phyloP scores from a whole-genome alignment of 495 filamentous ascomycete genomes.

The Aspergillus egyptiacus region DNA sequence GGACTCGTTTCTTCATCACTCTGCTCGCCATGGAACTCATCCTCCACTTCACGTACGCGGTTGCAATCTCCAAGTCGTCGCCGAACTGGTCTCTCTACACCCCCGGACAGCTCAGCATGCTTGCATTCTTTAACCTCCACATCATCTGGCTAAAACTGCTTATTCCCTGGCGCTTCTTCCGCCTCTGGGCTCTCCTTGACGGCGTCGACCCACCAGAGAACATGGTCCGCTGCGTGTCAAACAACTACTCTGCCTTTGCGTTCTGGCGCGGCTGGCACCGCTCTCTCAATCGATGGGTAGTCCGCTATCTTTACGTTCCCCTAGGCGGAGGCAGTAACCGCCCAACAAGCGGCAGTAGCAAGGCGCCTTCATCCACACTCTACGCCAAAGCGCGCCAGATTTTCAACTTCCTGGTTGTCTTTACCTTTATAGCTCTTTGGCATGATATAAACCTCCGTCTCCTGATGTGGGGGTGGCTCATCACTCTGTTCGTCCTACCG shows the following conservation, averaged over 20 bases:
- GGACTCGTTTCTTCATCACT: conserved; percentile 69
- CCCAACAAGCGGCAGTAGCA: conserved; percentile 48
- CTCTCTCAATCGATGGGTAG: conserved; percentile 86
- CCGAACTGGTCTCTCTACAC: conserved; percentile 81
- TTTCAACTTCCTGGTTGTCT: conserved; percentile 75
- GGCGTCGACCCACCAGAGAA: conserved; percentile 95
- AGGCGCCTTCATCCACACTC: conserved; percentile 17
- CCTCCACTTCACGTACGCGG: conserved; percentile 88
- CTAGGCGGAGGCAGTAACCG: conserved; percentile 58
- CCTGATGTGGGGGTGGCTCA: conserved; percentile 93
- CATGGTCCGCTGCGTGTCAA: conserved; percentile 92
- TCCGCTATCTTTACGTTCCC: conserved; percentile 92
- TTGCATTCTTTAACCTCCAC: conserved; percentile 95
- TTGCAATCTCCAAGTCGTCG: conserved; percentile 80
- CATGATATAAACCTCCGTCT: conserved; percentile 93
- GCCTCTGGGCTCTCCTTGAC: conserved; percentile 85
- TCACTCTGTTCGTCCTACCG: conserved; percentile 87
- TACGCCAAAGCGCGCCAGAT: conserved; percentile 34
- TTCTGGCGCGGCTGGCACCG: conserved; percentile 98
- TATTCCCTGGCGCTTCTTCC: conserved; percentile 95
- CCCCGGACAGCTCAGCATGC: conserved; percentile 79
- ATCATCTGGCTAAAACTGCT: conserved; percentile 98
- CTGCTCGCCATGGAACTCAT: conserved; percentile 91
- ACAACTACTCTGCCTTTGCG: conserved; percentile 86
- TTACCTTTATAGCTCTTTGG: conserved; percentile 97